phyloP scores from a whole-genome alignment of 768 basidiomycete species.

The Nidularia sp. region DNA sequence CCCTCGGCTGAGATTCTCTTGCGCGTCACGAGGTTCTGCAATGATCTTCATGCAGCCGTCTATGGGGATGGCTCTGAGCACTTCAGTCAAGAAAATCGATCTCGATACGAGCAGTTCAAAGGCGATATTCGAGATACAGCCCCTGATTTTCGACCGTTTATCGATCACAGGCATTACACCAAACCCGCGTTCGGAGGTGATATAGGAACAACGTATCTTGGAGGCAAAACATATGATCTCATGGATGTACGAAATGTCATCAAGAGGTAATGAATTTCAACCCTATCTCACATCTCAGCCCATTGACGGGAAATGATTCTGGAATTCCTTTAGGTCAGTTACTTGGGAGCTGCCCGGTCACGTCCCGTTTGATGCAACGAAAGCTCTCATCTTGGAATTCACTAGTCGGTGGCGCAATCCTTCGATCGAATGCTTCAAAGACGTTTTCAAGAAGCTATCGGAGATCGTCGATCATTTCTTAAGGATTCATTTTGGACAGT shows the following conservation, averaged over 20 bases:
- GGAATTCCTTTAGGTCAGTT: slow-evolving; percentile 17
- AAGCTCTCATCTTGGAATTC: slow-evolving; percentile 17
- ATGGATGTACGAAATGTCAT: background rate
- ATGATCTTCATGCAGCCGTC: slow-evolving; percentile 22
- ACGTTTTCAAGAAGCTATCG: slow-evolving; percentile 9
- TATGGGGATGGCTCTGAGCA: slow-evolving; percentile 17
- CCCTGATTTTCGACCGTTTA: slow-evolving; percentile 27
- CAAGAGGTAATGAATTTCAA: background rate
- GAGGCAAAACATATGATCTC: background rate
- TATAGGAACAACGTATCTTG: no score
- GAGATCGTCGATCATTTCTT: slow-evolving; percentile 14
- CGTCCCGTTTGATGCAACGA: slow-evolving; percentile 30
- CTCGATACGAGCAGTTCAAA: slow-evolving; percentile 21
- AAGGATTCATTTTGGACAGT: slow-evolving; percentile 23
- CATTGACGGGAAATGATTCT: background rate
- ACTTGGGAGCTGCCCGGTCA: slow-evolving; percentile 32
- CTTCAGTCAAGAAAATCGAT: slow-evolving; percentile 25
- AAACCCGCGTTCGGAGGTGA: no score
- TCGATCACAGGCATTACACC: background rate
- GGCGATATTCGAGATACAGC: slow-evolving; percentile 22
- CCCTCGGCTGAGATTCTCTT: slow-evolving; percentile 41
- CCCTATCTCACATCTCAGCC: background rate
- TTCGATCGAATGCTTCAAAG: slow-evolving; percentile 22
- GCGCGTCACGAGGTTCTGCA: slow-evolving; percentile 41
- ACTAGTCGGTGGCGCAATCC: slow-evolving; percentile 23